These are phyloP conservation scores for Microstegium vimineum DNA, from an alignment of 176 grass and related monocot genomes.

Conservation along the genomic window DNA sequence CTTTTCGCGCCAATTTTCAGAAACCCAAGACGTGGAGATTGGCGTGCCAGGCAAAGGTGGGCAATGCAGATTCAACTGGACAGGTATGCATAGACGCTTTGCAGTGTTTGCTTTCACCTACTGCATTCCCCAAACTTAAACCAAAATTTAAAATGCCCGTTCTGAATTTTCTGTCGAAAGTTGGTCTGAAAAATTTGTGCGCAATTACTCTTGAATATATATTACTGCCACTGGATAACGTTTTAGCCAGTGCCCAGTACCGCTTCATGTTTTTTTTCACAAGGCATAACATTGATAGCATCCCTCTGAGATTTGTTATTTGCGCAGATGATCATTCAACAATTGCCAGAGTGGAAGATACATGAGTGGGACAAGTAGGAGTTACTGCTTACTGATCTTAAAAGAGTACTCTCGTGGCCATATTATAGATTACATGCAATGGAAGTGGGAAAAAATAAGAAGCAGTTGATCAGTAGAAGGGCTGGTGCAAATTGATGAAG, in stretches of 20 bases:
- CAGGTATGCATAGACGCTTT: slow-evolving; percentile 31
- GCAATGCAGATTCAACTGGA: slow-evolving; percentile 73
- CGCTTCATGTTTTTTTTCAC: background rate
- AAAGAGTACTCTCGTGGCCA: background rate
- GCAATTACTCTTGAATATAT: background rate
- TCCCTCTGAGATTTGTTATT: background rate
- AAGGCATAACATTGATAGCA: background rate
- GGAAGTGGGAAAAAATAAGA: background rate
- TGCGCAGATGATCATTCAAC: slow-evolving; percentile 78
- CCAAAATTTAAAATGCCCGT: background rate
- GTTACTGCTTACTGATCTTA: background rate
- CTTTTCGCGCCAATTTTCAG: slow-evolving; percentile 25
- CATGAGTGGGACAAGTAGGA: slow-evolving; percentile 70
- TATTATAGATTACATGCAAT: background rate
- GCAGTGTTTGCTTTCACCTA: background rate
- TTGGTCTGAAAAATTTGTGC: no score
- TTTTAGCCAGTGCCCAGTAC: background rate
- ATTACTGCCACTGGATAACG: background rate
- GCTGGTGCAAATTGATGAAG: background rate
- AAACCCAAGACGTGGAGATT: slow-evolving; percentile 92
- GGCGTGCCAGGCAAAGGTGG: slow-evolving; percentile 83
- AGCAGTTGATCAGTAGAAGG: slow-evolving; percentile 9
- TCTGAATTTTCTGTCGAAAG: background rate
- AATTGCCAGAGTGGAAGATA: slow-evolving; percentile 85
- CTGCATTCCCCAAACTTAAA: background rate